Evolutionary conservation across 345 rosid species (phyloP).

Genomic region (Lepidium aucheri): DNA sequence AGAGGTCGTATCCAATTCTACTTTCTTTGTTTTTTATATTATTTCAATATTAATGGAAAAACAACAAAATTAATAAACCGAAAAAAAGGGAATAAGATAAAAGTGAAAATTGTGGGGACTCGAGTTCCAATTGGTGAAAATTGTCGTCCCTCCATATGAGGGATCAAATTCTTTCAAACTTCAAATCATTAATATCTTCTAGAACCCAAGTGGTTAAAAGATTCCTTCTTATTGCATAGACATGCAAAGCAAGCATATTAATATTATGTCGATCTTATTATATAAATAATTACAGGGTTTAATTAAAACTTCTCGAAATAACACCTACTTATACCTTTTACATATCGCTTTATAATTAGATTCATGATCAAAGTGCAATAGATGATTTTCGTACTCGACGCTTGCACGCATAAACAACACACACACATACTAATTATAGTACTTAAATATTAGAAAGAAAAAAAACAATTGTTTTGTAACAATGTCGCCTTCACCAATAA

Average conservation of each 20-base stretch:
- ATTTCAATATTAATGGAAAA: not conserved
- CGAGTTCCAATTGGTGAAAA: slow-evolving; percentile 22
- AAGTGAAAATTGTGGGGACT: slow-evolving; percentile 28
- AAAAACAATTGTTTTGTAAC: too few species aligned
- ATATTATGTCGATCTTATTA: not conserved
- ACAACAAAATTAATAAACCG: not conserved
- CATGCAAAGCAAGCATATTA: slow-evolving; percentile 11
- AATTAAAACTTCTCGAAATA: not conserved
- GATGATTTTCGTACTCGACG: too few species aligned
- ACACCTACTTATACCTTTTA: not conserved
- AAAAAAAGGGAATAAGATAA: slow-evolving; percentile 9
- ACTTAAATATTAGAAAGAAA: too few species aligned
- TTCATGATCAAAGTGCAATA: not conserved
- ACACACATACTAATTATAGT: too few species aligned
- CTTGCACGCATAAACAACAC: too few species aligned
- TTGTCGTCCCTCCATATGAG: slow-evolving; percentile 21
- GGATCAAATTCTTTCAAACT: slow-evolving; percentile 31
- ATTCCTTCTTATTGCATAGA: slow-evolving; percentile 12
- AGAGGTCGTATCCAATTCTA: slow-evolving; percentile 16
- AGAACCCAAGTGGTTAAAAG: slow-evolving; percentile 29
- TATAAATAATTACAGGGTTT: not conserved
- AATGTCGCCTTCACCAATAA: too few species aligned
- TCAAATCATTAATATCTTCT: slow-evolving; percentile 31
- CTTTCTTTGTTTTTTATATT: not conserved
- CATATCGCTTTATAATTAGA: not conserved